Conservation (phyloP, 768 basidiomycete species). For the Mrakia hoshinonis region DNA sequence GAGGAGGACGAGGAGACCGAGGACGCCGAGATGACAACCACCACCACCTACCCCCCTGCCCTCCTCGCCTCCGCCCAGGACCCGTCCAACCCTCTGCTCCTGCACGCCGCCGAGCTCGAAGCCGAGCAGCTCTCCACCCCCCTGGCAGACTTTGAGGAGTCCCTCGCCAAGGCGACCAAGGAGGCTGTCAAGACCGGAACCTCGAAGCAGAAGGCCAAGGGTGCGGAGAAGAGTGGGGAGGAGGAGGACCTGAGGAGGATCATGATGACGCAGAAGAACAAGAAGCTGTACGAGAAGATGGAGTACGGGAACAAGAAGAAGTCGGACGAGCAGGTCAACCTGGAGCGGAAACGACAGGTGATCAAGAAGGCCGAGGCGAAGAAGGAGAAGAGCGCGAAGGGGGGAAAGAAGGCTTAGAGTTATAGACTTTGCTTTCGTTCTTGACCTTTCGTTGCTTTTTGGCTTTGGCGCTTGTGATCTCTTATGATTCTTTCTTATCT, state of each 20-base stretch:
- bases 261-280: conserved; percentile 92
- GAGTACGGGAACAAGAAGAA: conserved; percentile 74
- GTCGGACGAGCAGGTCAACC: conserved; percentile 56
- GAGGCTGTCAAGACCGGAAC: conserved; percentile 26
- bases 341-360: conserved; percentile 54
- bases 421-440: background rate
- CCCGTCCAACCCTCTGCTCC: conserved; percentile 55
- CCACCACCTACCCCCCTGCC: conserved; percentile 40
- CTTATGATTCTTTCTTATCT: background rate
- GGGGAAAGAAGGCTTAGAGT: conserved; percentile 15
- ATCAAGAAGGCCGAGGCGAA: conserved; percentile 50
- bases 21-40: conserved; percentile 12
- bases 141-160: conserved; percentile 66
- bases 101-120: conserved; percentile 80
- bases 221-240: conserved; percentile 23
- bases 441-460: background rate
- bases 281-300: conserved; percentile 87
- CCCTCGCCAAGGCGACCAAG: conserved; percentile 52
- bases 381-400: conserved; percentile 38
- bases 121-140: conserved; percentile 84
- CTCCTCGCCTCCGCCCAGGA: conserved; percentile 42
- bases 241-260: conserved; percentile 85
- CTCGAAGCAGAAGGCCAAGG: conserved; percentile 27
- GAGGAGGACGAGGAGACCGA: conserved; percentile 39
- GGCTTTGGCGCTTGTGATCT: background rate